Evolutionary conservation across 2,329 filamentous ascomycete species (phyloP), one percentile per base, ranked within the genome.

Genomic region (Aspergillus tamarii): DNA sequence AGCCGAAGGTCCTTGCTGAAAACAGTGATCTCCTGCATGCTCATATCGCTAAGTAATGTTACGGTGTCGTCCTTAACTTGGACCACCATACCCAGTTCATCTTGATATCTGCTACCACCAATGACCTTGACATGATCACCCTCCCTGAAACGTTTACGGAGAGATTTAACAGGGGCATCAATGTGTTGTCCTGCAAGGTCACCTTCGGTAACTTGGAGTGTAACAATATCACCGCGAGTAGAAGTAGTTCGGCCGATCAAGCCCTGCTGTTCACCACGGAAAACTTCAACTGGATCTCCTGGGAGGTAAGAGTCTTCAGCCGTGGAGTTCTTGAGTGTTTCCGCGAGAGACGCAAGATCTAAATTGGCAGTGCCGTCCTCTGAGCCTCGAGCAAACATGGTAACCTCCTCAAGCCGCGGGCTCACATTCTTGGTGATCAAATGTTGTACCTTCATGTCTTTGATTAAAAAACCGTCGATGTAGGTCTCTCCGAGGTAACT

Each of bases 61-160:
- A 99, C 93, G 45, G 92, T 89, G 76, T 99, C 95, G 64, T 96
- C 93, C 56, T 88, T 90, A 69, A 97, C 95, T 77, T 93, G 92
- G 68, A 98, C 93, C 58, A 99, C 94, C 87, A 97, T 96, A 78
- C 95, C 95, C 52, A 98, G 91, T 80, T 99, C 95, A 71, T 97
- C 95, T 61, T 92, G 89, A 77, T 94, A 98, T 71, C 93, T 91
- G 81, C 94, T 97, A 45, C 94, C 94, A 61, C 95, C 94, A 75
- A 97, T 96, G 70, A 99, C 95, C 82, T 98, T 98, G 82, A 99
- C 95, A 75, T 99, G 95, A 73, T 99, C 95, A 83, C 95, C 95
- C 66, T 94, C 87, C 68, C 87, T 89, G 85, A 99, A 99, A 34
- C 92, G 88, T 80, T 99, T 99, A 63, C 95, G 91, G 30, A 99